Evolutionary conservation across 257 asterid genomes (phyloP), one percentile per base, ranked within the genome.

Genomic region (Primulina eburnea): DNA sequence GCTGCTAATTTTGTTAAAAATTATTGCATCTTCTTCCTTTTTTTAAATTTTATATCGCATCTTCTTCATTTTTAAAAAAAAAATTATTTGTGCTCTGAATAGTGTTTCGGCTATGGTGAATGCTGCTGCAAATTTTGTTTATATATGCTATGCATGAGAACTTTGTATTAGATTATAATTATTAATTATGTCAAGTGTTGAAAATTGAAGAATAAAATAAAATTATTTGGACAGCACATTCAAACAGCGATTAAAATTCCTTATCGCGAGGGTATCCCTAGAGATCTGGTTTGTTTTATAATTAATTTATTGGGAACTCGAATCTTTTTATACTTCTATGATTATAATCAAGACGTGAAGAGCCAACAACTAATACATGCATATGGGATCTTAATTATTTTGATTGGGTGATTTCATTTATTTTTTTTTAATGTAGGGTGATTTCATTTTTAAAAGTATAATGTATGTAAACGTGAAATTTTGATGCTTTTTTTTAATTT

Each of bases 211-310:
- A 59, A 35, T 75, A 14, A 59, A 43, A 58, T 60, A n/a, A 58
- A 66, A 74, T 52, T 33, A 30, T 62, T n/a, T 79, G 80, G 80
- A 71, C 79, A 79, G 79, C 74, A 65, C 68, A 75, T 72, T 65
- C 82, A 77, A 86, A 73, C 64, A 16, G 63, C 57, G 64, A 60
- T 70, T 29, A n/a, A 34, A 64, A 69, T 65, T 70, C 56, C 71
- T 71, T 68, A 81, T 81, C 43, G 30, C 29, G n/a, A 52, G 34
- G 77, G 82, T 64, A 90, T 88, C 96, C 96, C 97, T 78, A 74
- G 43, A 90, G 76, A 90, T 88, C 96, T 88, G 96, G 83, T 81
- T 6, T 71, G 63, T 63, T 43, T 60, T 76, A 24, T 84, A 71
- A 65, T 65, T 75, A 58, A 81, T 68, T 40, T 32, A 56, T 28